Percentiles rank a stretch among this genome's conserved stretches.
phyloP scores from a whole-genome alignment of 768 basidiomycete species.

The Pisolithus orientalis region DNA sequence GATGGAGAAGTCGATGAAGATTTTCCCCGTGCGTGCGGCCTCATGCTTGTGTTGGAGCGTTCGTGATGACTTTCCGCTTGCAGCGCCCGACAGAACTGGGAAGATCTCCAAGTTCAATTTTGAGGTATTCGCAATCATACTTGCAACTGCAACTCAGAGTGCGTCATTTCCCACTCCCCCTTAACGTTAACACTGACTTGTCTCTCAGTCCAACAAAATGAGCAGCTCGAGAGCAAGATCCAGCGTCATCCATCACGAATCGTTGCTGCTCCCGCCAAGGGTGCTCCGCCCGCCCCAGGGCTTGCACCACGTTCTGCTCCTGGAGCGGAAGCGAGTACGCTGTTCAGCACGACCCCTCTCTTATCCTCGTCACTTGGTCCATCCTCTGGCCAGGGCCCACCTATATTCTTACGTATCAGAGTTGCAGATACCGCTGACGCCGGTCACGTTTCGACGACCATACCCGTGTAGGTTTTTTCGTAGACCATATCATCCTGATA shows the following conservation, averaged over 20 bases:
- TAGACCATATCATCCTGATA: background rate
- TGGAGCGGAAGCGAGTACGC: conserved; percentile 39
- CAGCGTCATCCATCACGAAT: conserved; percentile 70
- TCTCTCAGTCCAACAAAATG: conserved; percentile 66
- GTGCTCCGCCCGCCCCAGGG: conserved; percentile 32
- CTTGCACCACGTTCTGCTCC: conserved; percentile 34
- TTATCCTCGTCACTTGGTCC: conserved; percentile 66
- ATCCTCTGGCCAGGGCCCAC: conserved; percentile 67
- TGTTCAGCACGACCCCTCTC: conserved; percentile 44
- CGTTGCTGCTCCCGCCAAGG: conserved; percentile 55
- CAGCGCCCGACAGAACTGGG: conserved; percentile 85
- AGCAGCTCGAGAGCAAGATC: conserved; percentile 71
- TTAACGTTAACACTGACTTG: background rate
- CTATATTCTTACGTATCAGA: conserved; percentile 75
- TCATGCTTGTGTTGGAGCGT: background rate
- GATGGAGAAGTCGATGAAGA: conserved; percentile 99
- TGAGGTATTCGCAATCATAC: conserved; percentile 83
- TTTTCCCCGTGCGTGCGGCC: conserved; percentile 73
- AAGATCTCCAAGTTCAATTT: conserved; percentile 86
- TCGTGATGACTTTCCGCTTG: background rate
- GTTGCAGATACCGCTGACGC: conserved; percentile 78
- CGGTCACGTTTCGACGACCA: conserved; percentile 83
- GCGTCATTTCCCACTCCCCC: conserved; percentile 14
- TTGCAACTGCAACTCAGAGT: conserved; percentile 70
- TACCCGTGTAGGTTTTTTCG: conserved; percentile 66